A percentile compares a stretch with the other conserved stretches of the same genome.
phyloP scores from a whole-genome alignment of 1,284 basidiomycete genomes.

The Cryptococcus depauperatus region DNA sequence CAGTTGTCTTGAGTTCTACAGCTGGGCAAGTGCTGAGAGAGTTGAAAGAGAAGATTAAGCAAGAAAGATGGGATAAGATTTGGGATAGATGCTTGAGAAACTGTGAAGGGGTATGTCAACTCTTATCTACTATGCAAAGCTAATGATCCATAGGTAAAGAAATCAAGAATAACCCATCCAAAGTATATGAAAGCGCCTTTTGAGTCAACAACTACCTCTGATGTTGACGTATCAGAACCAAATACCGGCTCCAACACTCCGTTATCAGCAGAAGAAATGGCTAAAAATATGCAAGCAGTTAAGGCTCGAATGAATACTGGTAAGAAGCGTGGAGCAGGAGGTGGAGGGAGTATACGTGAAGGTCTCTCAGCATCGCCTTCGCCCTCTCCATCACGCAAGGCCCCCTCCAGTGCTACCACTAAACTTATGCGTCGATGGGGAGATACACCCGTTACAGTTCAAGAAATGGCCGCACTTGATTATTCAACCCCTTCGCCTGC shows the following conservation, averaged over 20 bases:
- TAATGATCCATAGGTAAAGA: background rate
- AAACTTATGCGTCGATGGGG: constrained; percentile 92
- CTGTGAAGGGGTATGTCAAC: constrained; percentile 17
- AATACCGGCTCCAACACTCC: constrained; percentile 15
- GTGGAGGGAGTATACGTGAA: constrained; percentile 21
- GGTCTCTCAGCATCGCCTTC: constrained; percentile 24
- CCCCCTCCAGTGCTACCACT: constrained; percentile 47
- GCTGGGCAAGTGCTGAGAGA: constrained; percentile 22
- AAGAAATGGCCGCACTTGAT: constrained; percentile 83
- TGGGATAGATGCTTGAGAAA: constrained; percentile 39
- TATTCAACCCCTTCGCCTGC: constrained; percentile 54
- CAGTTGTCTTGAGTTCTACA: constrained; percentile 42
- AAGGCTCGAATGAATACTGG: constrained; percentile 59
- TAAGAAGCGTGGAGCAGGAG: constrained; percentile 49
- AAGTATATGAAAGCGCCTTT: background rate
- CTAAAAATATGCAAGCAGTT: constrained; percentile 82
- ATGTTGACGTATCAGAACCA: constrained; percentile 33
- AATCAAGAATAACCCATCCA: background rate
- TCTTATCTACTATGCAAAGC: background rate
- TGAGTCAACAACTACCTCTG: constrained; percentile 40
- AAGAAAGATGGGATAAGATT: constrained; percentile 39
- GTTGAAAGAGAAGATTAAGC: constrained; percentile 27
- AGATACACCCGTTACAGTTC: constrained; percentile 63
- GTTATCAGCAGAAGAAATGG: constrained; percentile 67
- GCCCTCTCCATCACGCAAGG: constrained; percentile 26